These are phyloP conservation scores for Nadsonia fulvescens DNA, from an alignment of 805 yeast species.

Conservation along the genomic window DNA sequence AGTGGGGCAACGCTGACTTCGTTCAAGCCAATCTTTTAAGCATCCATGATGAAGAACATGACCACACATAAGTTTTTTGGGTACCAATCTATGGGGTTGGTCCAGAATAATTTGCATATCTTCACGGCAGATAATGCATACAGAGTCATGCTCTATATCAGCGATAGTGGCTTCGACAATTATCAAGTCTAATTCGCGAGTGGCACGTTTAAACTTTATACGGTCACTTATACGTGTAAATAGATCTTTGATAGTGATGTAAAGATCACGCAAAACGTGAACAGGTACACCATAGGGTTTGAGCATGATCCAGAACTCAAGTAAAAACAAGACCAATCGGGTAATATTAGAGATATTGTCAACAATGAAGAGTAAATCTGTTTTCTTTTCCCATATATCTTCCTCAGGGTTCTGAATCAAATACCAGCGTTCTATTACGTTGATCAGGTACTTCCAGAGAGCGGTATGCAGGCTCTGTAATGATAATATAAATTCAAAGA, in stretches of 20 bases:
- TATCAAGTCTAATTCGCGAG: slow-evolving; percentile 44
- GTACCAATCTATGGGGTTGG: slow-evolving; percentile 28
- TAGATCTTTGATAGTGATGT: slow-evolving; percentile 20
- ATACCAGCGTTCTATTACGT: slow-evolving; percentile 37
- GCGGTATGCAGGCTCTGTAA: too few relatives aligned
- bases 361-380: slow-evolving; percentile 36
- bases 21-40: slow-evolving; percentile 78
- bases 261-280: slow-evolving; percentile 32
- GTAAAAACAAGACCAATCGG: slow-evolving; percentile 29
- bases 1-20: slow-evolving; percentile 86
- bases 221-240: slow-evolving; percentile 15
- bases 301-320: slow-evolving; percentile 28
- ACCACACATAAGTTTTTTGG: slow-evolving; percentile 67
- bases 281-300: slow-evolving; percentile 28
- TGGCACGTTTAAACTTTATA: slow-evolving; percentile 17
- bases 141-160: slow-evolving; percentile 40
- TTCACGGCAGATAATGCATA: slow-evolving; percentile 85
- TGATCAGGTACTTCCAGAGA: slow-evolving; percentile 29
- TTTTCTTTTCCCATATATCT: slow-evolving; percentile 56
- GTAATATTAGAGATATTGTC: slow-evolving; percentile 31
- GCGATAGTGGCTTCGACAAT: slow-evolving; percentile 43
- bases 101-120: slow-evolving; percentile 42
- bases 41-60: slow-evolving; percentile 85
- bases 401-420: slow-evolving; percentile 32
- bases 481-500: too few relatives aligned